phyloP scores from a whole-genome alignment of 305 asterid species.

The Ruellia speciosa region DNA sequence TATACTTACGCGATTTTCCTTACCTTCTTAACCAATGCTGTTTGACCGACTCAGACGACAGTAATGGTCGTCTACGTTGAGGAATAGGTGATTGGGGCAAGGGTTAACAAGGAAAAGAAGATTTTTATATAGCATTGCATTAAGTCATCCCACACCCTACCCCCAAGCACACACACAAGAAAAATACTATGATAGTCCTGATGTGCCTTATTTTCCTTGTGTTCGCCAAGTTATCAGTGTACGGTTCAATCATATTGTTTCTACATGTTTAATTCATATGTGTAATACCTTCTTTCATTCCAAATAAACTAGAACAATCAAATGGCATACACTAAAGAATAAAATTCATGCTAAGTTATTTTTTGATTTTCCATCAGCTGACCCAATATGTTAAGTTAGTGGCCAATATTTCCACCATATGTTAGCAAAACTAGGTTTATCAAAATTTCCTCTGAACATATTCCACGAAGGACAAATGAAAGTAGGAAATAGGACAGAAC shows the following conservation, averaged over 20 bases:
- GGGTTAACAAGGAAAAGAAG: too few species aligned
- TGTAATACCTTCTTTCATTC: slow-evolving; percentile 7
- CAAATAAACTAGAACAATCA: neutral
- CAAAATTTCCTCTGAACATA: slow-evolving; percentile 2
- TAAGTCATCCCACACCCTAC: too few species aligned
- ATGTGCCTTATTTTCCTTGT: too few species aligned
- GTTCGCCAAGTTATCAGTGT: too few species aligned
- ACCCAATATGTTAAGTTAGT: slow-evolving; percentile 17
- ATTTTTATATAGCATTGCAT: too few species aligned
- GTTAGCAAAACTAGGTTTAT: slow-evolving; percentile 12
- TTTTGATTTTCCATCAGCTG: slow-evolving; percentile 13
- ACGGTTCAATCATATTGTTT: slow-evolving; percentile 2
- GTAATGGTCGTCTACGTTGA: too few species aligned
- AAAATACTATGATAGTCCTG: too few species aligned
- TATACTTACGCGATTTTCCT: too few species aligned
- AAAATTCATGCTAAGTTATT: slow-evolving; percentile 1
- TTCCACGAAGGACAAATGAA: slow-evolving; percentile 2
- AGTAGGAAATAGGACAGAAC: slow-evolving; percentile 12
- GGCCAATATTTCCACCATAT: slow-evolving; percentile 18
- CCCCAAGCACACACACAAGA: too few species aligned
- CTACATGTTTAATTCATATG: neutral
- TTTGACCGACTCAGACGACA: too few species aligned
- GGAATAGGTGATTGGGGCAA: too few species aligned
- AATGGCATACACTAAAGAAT: neutral
- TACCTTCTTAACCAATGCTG: too few species aligned